These are phyloP conservation scores for Plasmodium berghei DNA, from an alignment of 169 alveolate genomes.

Conservation along the genomic window DNA sequence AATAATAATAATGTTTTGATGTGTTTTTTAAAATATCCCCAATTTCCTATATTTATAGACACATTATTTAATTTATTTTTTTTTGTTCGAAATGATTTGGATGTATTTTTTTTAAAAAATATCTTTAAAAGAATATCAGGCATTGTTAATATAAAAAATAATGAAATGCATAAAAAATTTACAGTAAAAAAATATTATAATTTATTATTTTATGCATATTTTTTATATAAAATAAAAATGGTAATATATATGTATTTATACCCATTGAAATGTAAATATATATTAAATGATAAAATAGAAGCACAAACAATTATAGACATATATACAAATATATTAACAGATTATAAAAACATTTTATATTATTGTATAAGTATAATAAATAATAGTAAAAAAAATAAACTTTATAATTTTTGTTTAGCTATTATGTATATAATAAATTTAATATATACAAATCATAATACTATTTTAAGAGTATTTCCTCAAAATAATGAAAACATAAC, in stretches of 20 bases:
- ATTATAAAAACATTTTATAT: constrained; percentile 20
- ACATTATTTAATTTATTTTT: constrained; percentile 26
- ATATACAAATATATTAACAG: constrained; percentile 20
- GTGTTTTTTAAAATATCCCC: constrained; percentile 11
- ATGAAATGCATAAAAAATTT: constrained; percentile 39
- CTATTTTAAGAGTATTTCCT: constrained; percentile 6
- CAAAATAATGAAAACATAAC: not conserved
- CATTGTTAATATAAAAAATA: not conserved
- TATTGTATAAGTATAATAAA: constrained; percentile 17
- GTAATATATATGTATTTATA: constrained; percentile 11
- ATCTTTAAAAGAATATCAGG: constrained; percentile 26
- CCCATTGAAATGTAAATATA: not conserved
- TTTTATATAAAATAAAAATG: constrained; percentile 43
- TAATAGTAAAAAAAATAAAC: not conserved
- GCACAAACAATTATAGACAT: constrained; percentile 7
- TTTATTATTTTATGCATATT: constrained; percentile 29
- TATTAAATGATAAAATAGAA: constrained; percentile 34
- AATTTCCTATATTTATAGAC: constrained; percentile 27
- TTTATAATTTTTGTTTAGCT: constrained; percentile 21
- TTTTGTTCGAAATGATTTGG: constrained; percentile 30
- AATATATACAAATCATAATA: constrained; percentile 32
- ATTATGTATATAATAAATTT: constrained; percentile 23
- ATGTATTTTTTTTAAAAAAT: constrained; percentile 25
- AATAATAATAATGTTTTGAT: not conserved
- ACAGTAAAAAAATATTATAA: constrained; percentile 52